A percentile compares a stretch with the other conserved stretches of the same genome.
Conservation (phyloP, 129 eudicot species). For the Pseudognaphalium luteoalbum region DNA sequence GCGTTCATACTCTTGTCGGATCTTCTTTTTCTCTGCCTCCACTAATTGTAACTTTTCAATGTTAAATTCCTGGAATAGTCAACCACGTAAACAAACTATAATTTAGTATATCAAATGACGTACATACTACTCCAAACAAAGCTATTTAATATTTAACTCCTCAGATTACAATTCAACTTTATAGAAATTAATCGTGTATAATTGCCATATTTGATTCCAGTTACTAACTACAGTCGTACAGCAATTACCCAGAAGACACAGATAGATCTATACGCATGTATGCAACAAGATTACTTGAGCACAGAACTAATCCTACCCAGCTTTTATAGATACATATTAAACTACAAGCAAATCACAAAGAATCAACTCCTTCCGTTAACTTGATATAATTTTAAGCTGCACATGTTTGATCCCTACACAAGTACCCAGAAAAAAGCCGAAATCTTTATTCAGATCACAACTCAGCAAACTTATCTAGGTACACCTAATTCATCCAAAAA, state of each 20-base stretch:
- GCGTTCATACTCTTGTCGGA: conserved; percentile 93
- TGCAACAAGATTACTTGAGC: neutral
- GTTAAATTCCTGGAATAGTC: conserved; percentile 61
- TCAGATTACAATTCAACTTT: neutral
- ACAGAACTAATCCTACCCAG: neutral
- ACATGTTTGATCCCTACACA: neutral
- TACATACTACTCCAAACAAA: neutral
- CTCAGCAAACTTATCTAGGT: neutral
- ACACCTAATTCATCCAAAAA: neutral
- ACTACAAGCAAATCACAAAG: neutral
- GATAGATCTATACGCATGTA: neutral
- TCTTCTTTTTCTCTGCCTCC: conserved; percentile 98
- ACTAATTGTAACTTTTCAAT: conserved; percentile 91
- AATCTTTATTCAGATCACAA: neutral
- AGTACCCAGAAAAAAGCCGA: neutral
- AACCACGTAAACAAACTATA: neutral
- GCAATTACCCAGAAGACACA: neutral
- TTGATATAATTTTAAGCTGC: neutral
- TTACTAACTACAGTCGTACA: conserved; percentile 10
- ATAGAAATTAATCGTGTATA: neutral
- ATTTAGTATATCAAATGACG: too few species aligned
- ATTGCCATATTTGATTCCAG: neutral
- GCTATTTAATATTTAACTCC: neutral
- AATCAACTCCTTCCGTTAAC: neutral
- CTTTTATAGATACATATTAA: neutral